Conservation (phyloP, 192 early-diverging fungal genomes). For the Podila epigama region DNA sequence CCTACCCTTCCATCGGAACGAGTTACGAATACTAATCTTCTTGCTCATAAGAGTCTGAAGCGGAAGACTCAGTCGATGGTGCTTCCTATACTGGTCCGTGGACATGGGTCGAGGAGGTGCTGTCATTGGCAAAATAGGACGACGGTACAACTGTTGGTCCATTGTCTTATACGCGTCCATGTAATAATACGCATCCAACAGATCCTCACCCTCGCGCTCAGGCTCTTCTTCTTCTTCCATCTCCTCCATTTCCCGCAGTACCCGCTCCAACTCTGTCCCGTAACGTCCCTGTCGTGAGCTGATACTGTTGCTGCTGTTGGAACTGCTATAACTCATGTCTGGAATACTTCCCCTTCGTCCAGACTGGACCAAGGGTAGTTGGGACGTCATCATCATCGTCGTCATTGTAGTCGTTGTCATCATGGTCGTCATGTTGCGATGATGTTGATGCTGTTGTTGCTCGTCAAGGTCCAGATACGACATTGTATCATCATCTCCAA, state of each 20-base stretch:
- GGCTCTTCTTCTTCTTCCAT: constrained; percentile 20
- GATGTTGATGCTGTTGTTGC: not conserved
- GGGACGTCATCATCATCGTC: not conserved
- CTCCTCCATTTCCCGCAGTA: constrained; percentile 19
- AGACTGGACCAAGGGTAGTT: too few relatives aligned
- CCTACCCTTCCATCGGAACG: constrained; percentile 31
- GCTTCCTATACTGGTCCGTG: constrained; percentile 25
- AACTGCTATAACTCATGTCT: constrained; percentile 9
- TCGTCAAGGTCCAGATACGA: constrained; percentile 16
- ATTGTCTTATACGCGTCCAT: constrained; percentile 45
- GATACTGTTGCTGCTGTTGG: not conserved
- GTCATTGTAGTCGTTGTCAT: not conserved
- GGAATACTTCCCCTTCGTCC: too few relatives aligned
- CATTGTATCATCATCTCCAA: constrained; percentile 23
- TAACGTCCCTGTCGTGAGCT: not conserved
- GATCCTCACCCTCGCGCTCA: constrained; percentile 31
- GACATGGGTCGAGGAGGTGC: constrained; percentile 34
- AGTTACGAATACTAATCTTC: constrained; percentile 17
- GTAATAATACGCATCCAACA: constrained; percentile 37
- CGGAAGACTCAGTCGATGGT: constrained; percentile 39
- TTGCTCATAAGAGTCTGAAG: constrained; percentile 33
- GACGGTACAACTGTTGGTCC: constrained; percentile 39
- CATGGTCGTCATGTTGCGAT: not conserved
- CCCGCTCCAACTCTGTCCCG: constrained; percentile 13
- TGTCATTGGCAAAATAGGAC: constrained; percentile 7